Base-by-base conservation (phyloP, 257 asterid genomes). In the Eustoma russellianum region DNA sequence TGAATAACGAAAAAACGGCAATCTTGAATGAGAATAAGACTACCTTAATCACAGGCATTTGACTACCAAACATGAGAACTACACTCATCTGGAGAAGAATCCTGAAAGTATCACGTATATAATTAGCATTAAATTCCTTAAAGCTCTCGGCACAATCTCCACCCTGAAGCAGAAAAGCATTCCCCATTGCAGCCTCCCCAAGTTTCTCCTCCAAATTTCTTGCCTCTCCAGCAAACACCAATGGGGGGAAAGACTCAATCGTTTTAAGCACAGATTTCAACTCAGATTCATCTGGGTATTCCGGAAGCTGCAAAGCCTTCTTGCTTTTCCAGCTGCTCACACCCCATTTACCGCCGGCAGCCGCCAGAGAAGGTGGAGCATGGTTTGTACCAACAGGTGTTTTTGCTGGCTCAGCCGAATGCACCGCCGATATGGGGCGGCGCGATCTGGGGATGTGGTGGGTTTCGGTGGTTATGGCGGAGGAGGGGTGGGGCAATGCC, bases 11-110 rank as follows among this genome's bases (percentile, higher is more conserved):
- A 7, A 38, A 38, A 38, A 38, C 3, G 30, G 30, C 30, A 24
- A 24, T 24, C 2, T 24, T 24, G 30, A 24, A 24, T 24, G 30
- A 24, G 30, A 24, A 11, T 7, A 30, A 18, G n/a, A 6, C 11
- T 68, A 86, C 95, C 95, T 86, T 86, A 45, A 86, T 59, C 0
- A 86, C 85, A 41, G 95, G 95, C 78, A 86, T 70, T 55, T 86
- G 90, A 12, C 93, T 93, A 43, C 95, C 95, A 56, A 86, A 86
- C 44, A 80, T 76, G 61, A 86, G 89, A 64, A 86, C 95, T 44
- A 78, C 93, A 17, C 93, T 64, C 95, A 86, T 86, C 85, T 80
- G 94, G 47, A 83, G 85, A 43, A 53, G 17, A 14, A 53, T 35
- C 33, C 59, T 53, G 59, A 53, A 53, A 33, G 59, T 53, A 18